Base-by-base conservation (phyloP, 768 basidiomycete species). In the Suillus brevipes region DNA sequence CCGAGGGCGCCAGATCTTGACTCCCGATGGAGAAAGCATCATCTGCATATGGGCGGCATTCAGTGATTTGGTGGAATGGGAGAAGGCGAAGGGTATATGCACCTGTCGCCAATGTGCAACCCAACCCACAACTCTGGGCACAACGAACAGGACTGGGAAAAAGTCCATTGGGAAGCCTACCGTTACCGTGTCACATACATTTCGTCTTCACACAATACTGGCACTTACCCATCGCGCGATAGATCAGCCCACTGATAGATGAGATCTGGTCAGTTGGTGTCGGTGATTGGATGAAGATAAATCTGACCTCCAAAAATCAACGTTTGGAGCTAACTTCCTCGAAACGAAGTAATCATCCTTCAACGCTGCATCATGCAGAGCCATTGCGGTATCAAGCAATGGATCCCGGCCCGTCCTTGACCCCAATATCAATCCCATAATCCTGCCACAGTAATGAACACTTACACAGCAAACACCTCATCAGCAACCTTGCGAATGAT, bases 111-210 rank as follows among this genome's bases (percentile, higher is more conserved):
- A 96, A 76, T 95, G 94, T 0, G 94, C 92, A 9, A 96, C 81
- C 95, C 94, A 96, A 23, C 95, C 94, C 34, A 94, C 93, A 9
- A 97, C 93, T 25, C 95, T 87, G 2, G 95, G 95, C 3, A 97
- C 94, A 23, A 89, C 94, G 72, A 97, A 97, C 38, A 97, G 79
- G 25, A 97, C 94, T 0, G 95, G 94, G 87, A 95, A 96, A 77
- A 92, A 96, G 78, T 97, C 95, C 68, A 92, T 83, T 2, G 95
- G 95, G 84, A 96, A 96, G 52, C 94, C 92, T 92, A 67, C 20
- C n/a, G 57, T 38, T 38, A 45, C 25, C 55, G 61, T 9, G 55
- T 23, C 28, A 68, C 65, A 68, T 61, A 47, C 47, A 34, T 37
- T 47, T 6, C 28, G 34, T 23, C 25, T 16, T 40, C 57, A 18